Evolutionary conservation across 352 stramenopile species (phyloP), one percentile per base, ranked within the genome.

Genomic region (Pythium brassicae): DNA sequence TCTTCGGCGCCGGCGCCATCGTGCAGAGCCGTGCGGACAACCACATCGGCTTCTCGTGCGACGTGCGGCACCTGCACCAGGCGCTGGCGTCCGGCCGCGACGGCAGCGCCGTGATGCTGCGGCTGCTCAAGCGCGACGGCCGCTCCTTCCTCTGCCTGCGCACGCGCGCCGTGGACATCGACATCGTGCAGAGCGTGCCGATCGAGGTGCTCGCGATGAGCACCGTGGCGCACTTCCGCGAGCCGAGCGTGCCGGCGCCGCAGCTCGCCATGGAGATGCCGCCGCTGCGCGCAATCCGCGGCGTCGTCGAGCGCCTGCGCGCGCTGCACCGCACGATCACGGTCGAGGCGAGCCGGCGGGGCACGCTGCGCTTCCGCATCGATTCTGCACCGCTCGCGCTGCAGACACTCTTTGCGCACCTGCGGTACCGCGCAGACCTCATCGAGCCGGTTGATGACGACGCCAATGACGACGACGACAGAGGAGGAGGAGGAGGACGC

Each of bases 191-290:
- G 67, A 94, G 80, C 55, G 83, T 94, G 42, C 83, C 83, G 22
- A 90, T 94, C 57, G 67, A 87, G 34, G 78, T 94, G 60, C 50
- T 94, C 51, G 69, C 83, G 17, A 89, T 92, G 77, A 85, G 66
- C 51, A 75, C 72, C 2, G 76, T 86, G 15, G 76, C 87, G 49
- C 82, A 88, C 57, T 89, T 86, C 56, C 68, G 68, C 51, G 83
- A 94, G 47, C 83, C 83, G n/a, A 84, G 77, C 63, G 71, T 94
- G 7, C 77, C 83, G 0, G 74, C 79, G 5, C 83, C 83, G 15
- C 78, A 89, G 54, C 86, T 94, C 56, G 83, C 78, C 14, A 78
- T 94, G 34, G 83, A 94, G 66, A 87, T 94, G 76, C 83, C 83
- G 29, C 76, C 83, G 27, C 64, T 92, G 17, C 66, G 69, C 9